A percentile compares a stretch with the other conserved stretches of the same genome.
These are phyloP conservation scores for Platanus orientalis DNA, from an alignment of 164 flowering plant genomes.

Conservation along the genomic window DNA sequence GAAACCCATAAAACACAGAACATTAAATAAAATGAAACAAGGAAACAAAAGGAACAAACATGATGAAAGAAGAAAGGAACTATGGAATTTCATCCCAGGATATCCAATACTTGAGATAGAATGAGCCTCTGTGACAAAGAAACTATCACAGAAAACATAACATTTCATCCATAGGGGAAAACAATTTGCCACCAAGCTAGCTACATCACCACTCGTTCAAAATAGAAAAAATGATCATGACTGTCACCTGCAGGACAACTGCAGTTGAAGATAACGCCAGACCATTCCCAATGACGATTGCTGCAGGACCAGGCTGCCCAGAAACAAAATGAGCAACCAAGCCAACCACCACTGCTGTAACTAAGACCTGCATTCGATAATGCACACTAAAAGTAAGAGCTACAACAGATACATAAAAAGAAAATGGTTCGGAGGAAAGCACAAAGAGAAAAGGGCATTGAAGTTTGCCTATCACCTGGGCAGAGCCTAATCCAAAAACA, in stretches of 20 bases:
- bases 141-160: background rate
- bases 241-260: constrained; percentile 91
- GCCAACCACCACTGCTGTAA: constrained; percentile 81
- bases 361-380: constrained; percentile 63
- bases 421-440: background rate
- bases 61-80: background rate
- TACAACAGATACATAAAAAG: constrained; percentile 4
- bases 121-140: background rate
- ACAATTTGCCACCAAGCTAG: background rate
- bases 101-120: background rate
- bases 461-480: constrained; percentile 65
- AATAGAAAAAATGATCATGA: background rate
- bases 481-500: constrained; percentile 97
- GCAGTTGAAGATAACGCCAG: constrained; percentile 98
- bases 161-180: background rate
- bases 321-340: constrained; percentile 69
- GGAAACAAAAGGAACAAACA: background rate
- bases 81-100: background rate
- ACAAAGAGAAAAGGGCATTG: background rate
- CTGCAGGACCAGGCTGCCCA: constrained; percentile 83
- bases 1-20: too few relatives aligned
- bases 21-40: too few relatives aligned
- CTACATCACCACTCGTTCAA: background rate
- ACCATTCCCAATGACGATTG: constrained; percentile 98
- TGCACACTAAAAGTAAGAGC: constrained; percentile 7